These are phyloP conservation scores for Penstemon eatonii DNA, from an alignment of 257 asterid species.

Conservation along the genomic window DNA sequence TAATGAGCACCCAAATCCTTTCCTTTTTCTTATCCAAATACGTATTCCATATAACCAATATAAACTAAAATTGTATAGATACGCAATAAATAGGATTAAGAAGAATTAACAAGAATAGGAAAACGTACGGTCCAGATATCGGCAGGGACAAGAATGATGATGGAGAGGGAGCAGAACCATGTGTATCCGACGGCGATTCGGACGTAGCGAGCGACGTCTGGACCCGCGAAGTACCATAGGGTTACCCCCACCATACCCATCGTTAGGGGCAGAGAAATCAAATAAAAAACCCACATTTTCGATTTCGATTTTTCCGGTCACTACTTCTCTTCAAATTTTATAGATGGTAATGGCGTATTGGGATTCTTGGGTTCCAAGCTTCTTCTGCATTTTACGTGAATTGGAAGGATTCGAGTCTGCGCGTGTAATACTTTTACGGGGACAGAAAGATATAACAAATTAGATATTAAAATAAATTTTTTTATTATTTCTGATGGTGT, in stretches of 20 bases:
- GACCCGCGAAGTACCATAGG: constrained; percentile 67
- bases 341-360: constrained; percentile 10
- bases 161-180: constrained; percentile 78
- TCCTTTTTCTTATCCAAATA: background rate
- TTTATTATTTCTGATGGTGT: too few species aligned
- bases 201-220: constrained; percentile 68
- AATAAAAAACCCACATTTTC: constrained; percentile 71
- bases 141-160: constrained; percentile 75
- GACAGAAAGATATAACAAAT: too few species aligned
- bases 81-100: background rate
- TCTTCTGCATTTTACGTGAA: constrained; percentile 16
- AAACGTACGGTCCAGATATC: constrained; percentile 79
- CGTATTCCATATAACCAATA: background rate
- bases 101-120: background rate
- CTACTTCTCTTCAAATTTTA: background rate
- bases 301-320: background rate
- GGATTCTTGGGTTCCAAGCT: constrained; percentile 22
- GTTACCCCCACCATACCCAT: constrained; percentile 71
- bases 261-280: constrained; percentile 67
- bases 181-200: constrained; percentile 67
- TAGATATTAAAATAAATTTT: too few species aligned
- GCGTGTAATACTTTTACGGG: too few species aligned
- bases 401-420: background rate
- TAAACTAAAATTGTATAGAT: background rate
- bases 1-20: too few species aligned